These are phyloP conservation scores for Boletus rufocinnamomeus DNA, from an alignment of 768 basidiomycete species.

Conservation along the genomic window DNA sequence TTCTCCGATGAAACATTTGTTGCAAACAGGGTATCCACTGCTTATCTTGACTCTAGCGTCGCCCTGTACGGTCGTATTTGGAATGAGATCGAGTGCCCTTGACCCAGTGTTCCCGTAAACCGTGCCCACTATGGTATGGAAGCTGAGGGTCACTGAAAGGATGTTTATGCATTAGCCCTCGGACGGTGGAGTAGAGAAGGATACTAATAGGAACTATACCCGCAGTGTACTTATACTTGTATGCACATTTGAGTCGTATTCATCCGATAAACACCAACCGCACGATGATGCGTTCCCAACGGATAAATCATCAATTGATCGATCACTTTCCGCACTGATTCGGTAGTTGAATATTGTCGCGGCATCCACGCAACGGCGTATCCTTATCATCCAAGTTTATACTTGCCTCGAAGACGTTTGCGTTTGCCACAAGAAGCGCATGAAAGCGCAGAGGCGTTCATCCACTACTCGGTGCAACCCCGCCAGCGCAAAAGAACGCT, in stretches of 20 bases:
- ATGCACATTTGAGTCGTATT: not conserved
- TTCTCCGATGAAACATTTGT: not conserved
- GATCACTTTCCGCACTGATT: not conserved
- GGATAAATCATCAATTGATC: not conserved
- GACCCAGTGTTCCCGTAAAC: not conserved
- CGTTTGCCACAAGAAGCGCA: too few species aligned
- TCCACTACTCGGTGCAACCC: not conserved
- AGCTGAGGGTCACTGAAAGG: not conserved
- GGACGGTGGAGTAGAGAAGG: not conserved
- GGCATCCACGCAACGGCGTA: not conserved
- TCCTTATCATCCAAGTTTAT: not conserved
- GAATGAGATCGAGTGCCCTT: conserved; percentile 7
- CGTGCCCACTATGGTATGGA: not conserved
- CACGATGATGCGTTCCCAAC: not conserved
- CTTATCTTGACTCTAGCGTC: conserved; percentile 11
- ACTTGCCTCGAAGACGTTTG: too few species aligned
- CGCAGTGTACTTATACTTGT: too few species aligned
- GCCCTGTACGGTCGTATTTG: not conserved
- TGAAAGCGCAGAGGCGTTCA: not conserved
- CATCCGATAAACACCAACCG: too few species aligned
- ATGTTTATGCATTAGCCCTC: not conserved
- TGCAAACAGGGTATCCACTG: not conserved
- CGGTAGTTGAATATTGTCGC: not conserved
- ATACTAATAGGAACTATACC: not conserved
- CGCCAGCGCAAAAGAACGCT: not conserved